Evolutionary conservation across 2,329 filamentous ascomycete species (phyloP).

Genomic region (Aspergillus tamarii): DNA sequence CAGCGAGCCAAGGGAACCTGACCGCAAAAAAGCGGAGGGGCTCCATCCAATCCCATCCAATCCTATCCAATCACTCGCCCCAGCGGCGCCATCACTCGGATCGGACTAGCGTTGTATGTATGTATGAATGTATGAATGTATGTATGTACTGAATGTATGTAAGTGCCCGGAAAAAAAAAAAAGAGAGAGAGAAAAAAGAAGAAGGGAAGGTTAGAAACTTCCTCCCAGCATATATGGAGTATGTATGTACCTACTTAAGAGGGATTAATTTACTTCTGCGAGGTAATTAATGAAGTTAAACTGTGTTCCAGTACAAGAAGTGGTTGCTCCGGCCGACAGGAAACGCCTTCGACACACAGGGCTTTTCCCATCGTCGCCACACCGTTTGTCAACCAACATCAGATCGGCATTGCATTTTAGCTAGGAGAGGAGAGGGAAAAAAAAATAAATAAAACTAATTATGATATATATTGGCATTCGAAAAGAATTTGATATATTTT

Average conservation of each 20-base stretch:
- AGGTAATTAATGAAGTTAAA: neutral
- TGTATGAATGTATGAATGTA: neutral
- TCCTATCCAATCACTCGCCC: neutral
- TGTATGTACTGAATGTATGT: neutral
- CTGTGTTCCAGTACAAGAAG: neutral
- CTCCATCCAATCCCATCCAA: neutral
- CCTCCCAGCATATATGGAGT: neutral
- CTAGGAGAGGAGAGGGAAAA: neutral
- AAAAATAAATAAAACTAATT: no score
- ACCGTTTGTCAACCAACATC: neutral
- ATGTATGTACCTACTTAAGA: neutral
- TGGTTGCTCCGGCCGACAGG: neutral
- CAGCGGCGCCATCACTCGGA: neutral
- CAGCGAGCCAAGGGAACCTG: constrained; percentile 2
- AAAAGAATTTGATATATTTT: neutral
- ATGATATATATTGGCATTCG: neutral
- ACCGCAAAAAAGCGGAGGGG: neutral
- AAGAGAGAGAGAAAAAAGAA: no score
- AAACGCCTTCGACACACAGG: neutral
- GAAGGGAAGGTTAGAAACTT: neutral
- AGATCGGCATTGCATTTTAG: neutral
- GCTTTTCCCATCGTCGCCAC: neutral
- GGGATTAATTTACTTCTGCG: neutral
- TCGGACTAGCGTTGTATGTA: constrained; percentile 3
- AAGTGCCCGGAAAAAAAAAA: neutral